These are phyloP conservation scores for Zymoseptoria brevis DNA, from an alignment of 2,329 filamentous ascomycete genomes.

Conservation along the genomic window DNA sequence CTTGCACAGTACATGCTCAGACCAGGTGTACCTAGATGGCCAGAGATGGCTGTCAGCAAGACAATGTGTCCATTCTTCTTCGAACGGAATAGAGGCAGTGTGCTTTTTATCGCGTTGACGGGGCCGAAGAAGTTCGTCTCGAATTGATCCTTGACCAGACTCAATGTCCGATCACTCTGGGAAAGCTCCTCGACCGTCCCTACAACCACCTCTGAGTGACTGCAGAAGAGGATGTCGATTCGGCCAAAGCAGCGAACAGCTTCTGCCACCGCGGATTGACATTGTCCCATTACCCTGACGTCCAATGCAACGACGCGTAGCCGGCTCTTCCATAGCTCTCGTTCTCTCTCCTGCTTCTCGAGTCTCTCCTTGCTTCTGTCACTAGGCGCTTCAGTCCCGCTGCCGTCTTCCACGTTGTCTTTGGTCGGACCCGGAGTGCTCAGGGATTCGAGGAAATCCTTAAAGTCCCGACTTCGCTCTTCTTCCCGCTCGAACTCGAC, in stretches of 20 bases:
- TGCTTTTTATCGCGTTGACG: conserved; percentile 89
- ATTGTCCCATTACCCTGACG: conserved; percentile 57
- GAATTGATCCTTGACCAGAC: conserved; percentile 81
- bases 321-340: conserved; percentile 60
- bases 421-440: conserved; percentile 8
- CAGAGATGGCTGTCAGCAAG: conserved; percentile 79
- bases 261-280: conserved; percentile 79
- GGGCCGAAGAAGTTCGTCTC: conserved; percentile 93
- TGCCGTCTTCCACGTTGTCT: conserved; percentile 2
- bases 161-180: conserved; percentile 62
- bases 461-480: conserved; percentile 66
- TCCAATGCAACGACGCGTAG: conserved; percentile 57
- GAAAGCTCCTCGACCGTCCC: conserved; percentile 87
- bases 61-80: conserved; percentile 85
- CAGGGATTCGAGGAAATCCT: conserved; percentile 61
- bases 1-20: conserved; percentile 86
- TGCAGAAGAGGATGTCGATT: conserved; percentile 85
- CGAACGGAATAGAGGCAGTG: conserved; percentile 68
- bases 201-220: conserved; percentile 80
- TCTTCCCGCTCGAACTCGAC: conserved; percentile 66
- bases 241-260: conserved; percentile 75
- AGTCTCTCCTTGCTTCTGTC: conserved; percentile 49
- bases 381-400: conserved; percentile 6
- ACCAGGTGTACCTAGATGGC: conserved; percentile 86
- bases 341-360: conserved; percentile 16